phyloP scores from a whole-genome alignment of 1,139 yeast genomes.

The Candida pseudoviswanathii region DNA sequence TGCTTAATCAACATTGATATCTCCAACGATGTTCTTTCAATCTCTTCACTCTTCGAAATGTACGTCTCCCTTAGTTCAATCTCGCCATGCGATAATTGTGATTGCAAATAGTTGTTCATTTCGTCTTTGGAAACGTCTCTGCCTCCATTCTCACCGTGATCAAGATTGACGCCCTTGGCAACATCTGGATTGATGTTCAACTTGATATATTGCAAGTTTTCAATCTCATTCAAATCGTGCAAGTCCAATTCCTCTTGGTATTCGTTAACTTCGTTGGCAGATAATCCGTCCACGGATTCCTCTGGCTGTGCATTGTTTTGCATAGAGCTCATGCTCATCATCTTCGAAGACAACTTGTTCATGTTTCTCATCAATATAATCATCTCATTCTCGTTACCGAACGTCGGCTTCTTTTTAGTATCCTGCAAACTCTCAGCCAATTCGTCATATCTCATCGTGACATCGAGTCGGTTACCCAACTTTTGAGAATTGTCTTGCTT shows the following conservation, averaged over 20 bases:
- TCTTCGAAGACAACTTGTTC: conserved; percentile 83
- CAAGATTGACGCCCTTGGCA: conserved; percentile 18
- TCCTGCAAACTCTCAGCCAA: conserved; percentile 25
- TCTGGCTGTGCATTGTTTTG: conserved; percentile 13
- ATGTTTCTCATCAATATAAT: conserved; percentile 80
- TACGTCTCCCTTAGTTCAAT: conserved; percentile 49
- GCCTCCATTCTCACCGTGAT: conserved; percentile 4
- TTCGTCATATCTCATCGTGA: conserved; percentile 80
- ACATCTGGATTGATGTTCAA: conserved; percentile 48
- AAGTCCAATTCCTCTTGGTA: conserved; percentile 55
- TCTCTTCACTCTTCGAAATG: conserved; percentile 33
- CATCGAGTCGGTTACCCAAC: conserved; percentile 81
- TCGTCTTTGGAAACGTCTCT: conserved; percentile 17
- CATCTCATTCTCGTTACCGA: conserved; percentile 49
- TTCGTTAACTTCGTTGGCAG: conserved; percentile 35
- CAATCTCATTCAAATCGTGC: conserved; percentile 59
- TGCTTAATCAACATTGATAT: conserved; percentile 54
- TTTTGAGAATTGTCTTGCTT: conserved; percentile 77
- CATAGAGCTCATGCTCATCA: conserved; percentile 56
- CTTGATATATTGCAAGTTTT: conserved; percentile 55
- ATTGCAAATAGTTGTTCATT: conserved; percentile 30
- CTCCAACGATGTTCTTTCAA: conserved; percentile 51
- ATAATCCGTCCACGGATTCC: conserved; percentile 20
- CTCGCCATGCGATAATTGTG: conserved; percentile 20
- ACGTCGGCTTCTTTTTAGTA: conserved; percentile 1